Evolutionary conservation across 805 yeast genomes (phyloP), one percentile per base, ranked within the genome.

Genomic region (Yamadazyma olivae): DNA sequence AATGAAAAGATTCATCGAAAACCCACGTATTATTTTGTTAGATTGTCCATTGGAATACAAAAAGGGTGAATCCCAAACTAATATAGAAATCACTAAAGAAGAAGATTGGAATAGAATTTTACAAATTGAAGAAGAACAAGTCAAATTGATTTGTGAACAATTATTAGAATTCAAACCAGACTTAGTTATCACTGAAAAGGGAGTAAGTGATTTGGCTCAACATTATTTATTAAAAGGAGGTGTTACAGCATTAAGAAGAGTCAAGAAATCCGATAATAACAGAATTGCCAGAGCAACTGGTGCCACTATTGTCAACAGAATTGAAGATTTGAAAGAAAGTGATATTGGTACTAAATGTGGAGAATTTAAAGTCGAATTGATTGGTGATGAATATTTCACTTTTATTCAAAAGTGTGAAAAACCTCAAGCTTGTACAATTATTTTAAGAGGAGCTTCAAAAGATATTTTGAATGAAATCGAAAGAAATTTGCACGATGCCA

Each of bases 1-100:
- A 63, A 93, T 93, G 99, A 82, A 82, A 51, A 81, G 99, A 59
- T 56, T 70, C 51, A 84, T 93, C 49, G 85, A 83, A 58, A 85
- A 88, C 54, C 99, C 99, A 33, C 77, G 91, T 46, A 78, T 93
- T 37, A 76, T 93, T 14, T 73, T 93, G 48, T 74, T 93, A 50
- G 99, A 93, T 66, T 90, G 97, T 64, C 97, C 99, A 9, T 73
- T 93, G 51, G 99, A 93, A 67, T 93, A 93, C 70, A 93, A 93
- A 70, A 93, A 93, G 74, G 99, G 99, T 47, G 99, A 93, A 68
- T 89, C 97, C 3, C 99, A 93, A 64, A 93, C 98, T 36, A 91
- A 93, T 64, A 87, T 93, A 49, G 99, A 93, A 69, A 90, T 93
- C 61, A 83, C 96, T 29, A 88, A 88, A 54, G 98, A 91, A 63